A percentile compares a stretch with the other conserved stretches of the same genome.
phyloP scores from a whole-genome alignment of 179 eudicot genomes.

The Silene vulgaris region DNA sequence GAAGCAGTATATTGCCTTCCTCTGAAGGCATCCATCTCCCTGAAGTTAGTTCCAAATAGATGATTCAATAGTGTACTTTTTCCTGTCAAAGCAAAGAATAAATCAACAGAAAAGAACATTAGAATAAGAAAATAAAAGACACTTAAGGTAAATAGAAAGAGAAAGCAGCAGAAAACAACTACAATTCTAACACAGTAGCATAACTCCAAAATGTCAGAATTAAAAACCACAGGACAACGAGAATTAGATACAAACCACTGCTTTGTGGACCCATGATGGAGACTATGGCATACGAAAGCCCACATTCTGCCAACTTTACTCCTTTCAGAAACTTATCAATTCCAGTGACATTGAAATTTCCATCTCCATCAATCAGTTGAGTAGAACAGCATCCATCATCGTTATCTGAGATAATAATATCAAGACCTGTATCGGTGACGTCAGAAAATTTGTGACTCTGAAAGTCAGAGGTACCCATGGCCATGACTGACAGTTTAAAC shows the following conservation, averaged over 20 bases:
- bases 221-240: background rate
- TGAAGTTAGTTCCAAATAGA: constrained; percentile 74
- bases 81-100: constrained; percentile 39
- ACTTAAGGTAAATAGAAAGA: background rate
- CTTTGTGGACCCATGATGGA: constrained; percentile 80
- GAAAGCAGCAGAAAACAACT: background rate
- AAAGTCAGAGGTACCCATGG: background rate
- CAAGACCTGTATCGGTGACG: background rate
- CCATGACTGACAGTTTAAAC: background rate
- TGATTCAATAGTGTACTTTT: constrained; percentile 88
- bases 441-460: background rate
- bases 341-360: constrained; percentile 47
- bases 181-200: too few species aligned
- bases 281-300: constrained; percentile 62
- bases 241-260: constrained; percentile 42
- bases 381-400: constrained; percentile 39
- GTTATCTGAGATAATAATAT: constrained; percentile 23
- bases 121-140: background rate
- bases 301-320: constrained; percentile 45
- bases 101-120: background rate
- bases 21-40: constrained; percentile 92
- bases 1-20: constrained; percentile 56
- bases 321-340: constrained; percentile 42
- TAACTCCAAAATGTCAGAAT: too few species aligned
- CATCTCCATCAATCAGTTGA: constrained; percentile 53